Base-by-base conservation (phyloP, 305 asterid genomes). In the Solanum hybrid region DNA sequence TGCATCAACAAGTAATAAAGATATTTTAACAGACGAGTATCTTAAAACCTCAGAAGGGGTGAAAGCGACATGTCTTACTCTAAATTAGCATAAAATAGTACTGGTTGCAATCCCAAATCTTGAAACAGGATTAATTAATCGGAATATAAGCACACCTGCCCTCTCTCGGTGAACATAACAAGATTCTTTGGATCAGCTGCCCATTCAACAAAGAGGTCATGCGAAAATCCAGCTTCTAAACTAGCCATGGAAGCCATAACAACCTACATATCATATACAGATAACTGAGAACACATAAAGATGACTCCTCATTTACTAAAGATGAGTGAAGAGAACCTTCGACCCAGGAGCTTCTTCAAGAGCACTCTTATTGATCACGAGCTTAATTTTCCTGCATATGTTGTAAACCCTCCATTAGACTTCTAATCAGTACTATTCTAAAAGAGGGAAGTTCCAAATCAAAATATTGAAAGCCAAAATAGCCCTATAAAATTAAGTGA, bases 191-290 rank as follows among this genome's bases (percentile, higher is more conserved):
- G n/a, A 93, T 96, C 99, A 78, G 95, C 94, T 90, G 99, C 99
- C 99, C 99, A 97, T 79, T 97, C 99, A 90, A 96, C 98, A 91
- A 97, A 97, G 87, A 97, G 93, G 89, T 97, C 99, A 90, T 97
- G 99, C 40, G 99, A 93, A 93, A 96, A 95, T 86, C 99, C 99
- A 89, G 93, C 95, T 94, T 97, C 99, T 90, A 97, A 93, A 91
- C 99, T 97, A 90, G 94, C 99, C 99, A 97, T 95, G 91, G 99
- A 97, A 87, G 98, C 96, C 78, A 97, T 93, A 91, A 97, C 98
- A 88, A 97, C 95, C 99, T 97, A 93, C 17, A 78, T 26, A 51
- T 29, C 87, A 24, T 79, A 42, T 72, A 79, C 87, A 86, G 22
- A 86, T 66, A 89, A 89, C 90, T 82, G 72, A 92, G 88, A 82